Conservation (phyloP, 2,329 filamentous ascomycete genomes). For the Stromatinia cepivora region DNA sequence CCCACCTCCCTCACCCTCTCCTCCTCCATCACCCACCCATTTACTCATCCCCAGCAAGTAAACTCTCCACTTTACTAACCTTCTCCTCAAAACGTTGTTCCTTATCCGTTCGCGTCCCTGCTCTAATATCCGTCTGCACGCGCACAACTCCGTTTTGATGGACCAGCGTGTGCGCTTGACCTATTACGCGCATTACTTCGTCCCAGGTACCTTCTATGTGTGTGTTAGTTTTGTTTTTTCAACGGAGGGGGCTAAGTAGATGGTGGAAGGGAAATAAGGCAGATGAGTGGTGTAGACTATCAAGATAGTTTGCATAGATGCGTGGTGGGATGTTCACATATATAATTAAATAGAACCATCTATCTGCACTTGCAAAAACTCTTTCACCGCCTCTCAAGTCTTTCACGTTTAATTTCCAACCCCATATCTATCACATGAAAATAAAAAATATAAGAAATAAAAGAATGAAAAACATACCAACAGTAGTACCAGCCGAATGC, state of each 20-base stretch:
- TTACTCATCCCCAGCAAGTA: conserved; percentile 34
- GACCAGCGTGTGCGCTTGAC: conserved; percentile 79
- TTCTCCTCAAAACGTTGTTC: conserved; percentile 39
- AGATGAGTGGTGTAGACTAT: too few species aligned
- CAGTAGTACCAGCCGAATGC: conserved; percentile 91
- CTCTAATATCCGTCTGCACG: conserved; percentile 85
- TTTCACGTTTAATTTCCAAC: too few species aligned
- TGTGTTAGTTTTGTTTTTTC: background rate
- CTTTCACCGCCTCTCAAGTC: too few species aligned
- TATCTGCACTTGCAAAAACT: too few species aligned
- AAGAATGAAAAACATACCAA: conserved; percentile 59
- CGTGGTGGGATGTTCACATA: too few species aligned
- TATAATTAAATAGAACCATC: too few species aligned
- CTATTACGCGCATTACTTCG: conserved; percentile 78
- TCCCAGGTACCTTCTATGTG: conserved; percentile 84
- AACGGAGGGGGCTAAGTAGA: too few species aligned
- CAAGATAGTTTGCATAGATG: too few species aligned
- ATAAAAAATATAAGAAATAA: background rate
- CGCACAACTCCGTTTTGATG: conserved; percentile 75
- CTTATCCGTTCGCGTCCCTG: conserved; percentile 59
- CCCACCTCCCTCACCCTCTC: background rate
- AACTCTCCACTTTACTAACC: conserved; percentile 38
- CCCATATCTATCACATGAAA: background rate
- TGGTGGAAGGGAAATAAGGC: too few species aligned
- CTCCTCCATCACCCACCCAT: background rate